These are phyloP conservation scores for Triticum turgidum DNA, from an alignment of 176 grass and related monocot genomes.

Conservation along the genomic window DNA sequence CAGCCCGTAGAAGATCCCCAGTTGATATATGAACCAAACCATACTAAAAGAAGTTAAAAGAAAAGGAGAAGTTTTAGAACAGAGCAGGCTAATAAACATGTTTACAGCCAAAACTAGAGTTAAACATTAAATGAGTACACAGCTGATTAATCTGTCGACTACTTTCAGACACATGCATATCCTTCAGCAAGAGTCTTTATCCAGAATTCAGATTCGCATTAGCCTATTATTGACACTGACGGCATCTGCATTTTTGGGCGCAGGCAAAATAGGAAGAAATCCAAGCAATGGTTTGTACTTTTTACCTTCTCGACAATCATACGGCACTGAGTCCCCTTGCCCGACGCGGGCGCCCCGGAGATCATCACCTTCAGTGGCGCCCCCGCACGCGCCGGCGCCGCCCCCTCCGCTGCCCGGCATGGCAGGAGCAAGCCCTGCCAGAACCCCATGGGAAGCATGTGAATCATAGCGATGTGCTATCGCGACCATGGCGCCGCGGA, in stretches of 20 bases:
- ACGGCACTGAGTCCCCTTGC: slow-evolving; percentile 69
- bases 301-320: slow-evolving; percentile 65
- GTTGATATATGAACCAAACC: slow-evolving; percentile 98
- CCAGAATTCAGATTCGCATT: neutral
- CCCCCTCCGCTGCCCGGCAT: slow-evolving; percentile 36
- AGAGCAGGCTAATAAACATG: slow-evolving; percentile 12
- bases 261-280: neutral
- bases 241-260: neutral
- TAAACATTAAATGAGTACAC: neutral
- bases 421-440: slow-evolving; percentile 31
- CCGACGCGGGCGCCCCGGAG: slow-evolving; percentile 65
- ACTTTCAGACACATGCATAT: slow-evolving; percentile 4
- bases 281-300: neutral
- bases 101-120: neutral
- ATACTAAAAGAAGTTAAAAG: slow-evolving; percentile 46
- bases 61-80: slow-evolving; percentile 11
- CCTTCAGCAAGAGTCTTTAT: neutral
- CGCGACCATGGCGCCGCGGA: neutral
- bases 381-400: neutral
- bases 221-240: neutral
- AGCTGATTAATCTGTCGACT: neutral
- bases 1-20: slow-evolving; percentile 86
- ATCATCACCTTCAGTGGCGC: slow-evolving; percentile 69
- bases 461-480: neutral
- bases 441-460: neutral